Evolutionary conservation across 257 asterid species (phyloP).

Genomic region (Plectranthus barbatus): DNA sequence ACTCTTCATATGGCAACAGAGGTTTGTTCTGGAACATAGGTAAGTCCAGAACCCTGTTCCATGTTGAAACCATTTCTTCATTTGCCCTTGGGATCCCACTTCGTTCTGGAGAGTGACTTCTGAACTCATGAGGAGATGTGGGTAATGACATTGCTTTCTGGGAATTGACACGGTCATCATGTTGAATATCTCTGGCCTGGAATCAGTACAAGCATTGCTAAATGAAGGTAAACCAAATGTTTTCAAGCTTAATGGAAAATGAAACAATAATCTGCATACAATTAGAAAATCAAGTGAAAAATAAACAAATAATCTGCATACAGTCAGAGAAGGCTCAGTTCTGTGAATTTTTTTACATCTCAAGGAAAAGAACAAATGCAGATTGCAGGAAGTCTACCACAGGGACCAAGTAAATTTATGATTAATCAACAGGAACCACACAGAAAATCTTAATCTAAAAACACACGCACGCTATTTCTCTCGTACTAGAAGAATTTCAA

Average conservation of each 20-base stretch:
- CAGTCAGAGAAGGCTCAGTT: background rate
- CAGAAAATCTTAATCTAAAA: background rate
- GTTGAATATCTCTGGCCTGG: conserved; percentile 20
- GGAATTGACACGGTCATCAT: conserved; percentile 25
- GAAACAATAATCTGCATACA: background rate
- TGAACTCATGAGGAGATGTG: conserved; percentile 87
- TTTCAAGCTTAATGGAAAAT: background rate
- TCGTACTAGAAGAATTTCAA: too few relatives aligned
- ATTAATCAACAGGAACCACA: background rate
- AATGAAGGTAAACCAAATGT: background rate
- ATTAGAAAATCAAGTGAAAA: background rate
- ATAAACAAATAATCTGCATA: background rate
- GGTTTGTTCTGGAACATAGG: conserved; percentile 78
- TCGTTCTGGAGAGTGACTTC: conserved; percentile 42
- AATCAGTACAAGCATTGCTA: conserved; percentile 29
- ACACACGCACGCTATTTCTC: background rate
- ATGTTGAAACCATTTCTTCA: conserved; percentile 65
- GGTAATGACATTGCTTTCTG: conserved; percentile 84
- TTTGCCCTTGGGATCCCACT: conserved; percentile 28
- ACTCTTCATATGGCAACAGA: conserved; percentile 79
- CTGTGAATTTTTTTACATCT: background rate
- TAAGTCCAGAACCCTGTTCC: conserved; percentile 77
- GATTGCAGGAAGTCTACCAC: background rate
- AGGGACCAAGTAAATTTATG: background rate
- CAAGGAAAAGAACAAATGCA: background rate